A percentile compares a stretch with the other conserved stretches of the same genome.
These are phyloP conservation scores for Elymus sibiricus DNA, from an alignment of 176 grass and related monocot species.

Conservation along the genomic window DNA sequence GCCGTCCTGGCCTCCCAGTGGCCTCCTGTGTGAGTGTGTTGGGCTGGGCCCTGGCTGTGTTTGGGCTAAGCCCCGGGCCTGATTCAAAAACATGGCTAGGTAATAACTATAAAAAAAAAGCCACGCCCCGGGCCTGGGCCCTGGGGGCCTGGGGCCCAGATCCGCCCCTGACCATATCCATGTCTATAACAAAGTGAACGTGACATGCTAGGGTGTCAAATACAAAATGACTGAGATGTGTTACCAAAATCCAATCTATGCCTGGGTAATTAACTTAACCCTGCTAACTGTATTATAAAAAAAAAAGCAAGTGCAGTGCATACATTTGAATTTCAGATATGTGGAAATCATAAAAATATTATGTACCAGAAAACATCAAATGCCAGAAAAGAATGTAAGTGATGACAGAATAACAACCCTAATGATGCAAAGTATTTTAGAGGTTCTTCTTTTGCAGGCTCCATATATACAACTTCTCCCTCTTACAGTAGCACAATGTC, in stretches of 20 bases:
- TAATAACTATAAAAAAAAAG: too few species aligned
- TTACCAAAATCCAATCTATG: neutral
- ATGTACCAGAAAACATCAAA: neutral
- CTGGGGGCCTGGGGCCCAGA: too few species aligned
- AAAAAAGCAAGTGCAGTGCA: neutral
- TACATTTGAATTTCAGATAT: conserved; percentile 6
- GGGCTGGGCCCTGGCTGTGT: too few species aligned
- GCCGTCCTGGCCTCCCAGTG: too few species aligned
- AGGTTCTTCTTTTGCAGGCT: conserved; percentile 77
- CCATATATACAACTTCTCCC: conserved; percentile 77
- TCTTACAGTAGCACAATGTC: conserved; percentile 82
- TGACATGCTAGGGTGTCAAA: neutral
- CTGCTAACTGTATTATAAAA: neutral
- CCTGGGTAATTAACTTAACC: neutral
- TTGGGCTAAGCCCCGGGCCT: too few species aligned
- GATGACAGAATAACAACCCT: conserved; percentile 50
- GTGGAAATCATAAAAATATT: conserved; percentile 15
- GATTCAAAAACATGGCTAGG: too few species aligned
- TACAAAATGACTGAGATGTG: neutral
- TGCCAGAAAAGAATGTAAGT: neutral
- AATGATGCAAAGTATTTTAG: conserved; percentile 72
- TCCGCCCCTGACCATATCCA: neutral
- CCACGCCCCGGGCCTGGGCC: too few species aligned
- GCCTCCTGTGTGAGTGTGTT: too few species aligned
- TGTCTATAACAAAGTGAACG: neutral